Conservation (phyloP, 495 filamentous ascomycete species). For the Talaromyces borbonicus region DNA sequence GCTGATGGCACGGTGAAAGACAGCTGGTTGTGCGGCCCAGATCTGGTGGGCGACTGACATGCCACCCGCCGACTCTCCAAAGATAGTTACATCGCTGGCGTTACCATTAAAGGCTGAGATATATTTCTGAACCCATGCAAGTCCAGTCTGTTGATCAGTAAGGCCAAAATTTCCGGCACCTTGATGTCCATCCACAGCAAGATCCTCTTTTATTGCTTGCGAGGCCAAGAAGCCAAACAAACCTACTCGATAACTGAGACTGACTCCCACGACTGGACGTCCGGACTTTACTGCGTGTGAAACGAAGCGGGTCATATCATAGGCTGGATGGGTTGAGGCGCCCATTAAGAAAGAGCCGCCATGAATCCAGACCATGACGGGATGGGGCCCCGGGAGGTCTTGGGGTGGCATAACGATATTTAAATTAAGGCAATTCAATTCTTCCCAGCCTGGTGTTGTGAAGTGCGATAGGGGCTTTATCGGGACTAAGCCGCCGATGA, state of each 20-base stretch:
- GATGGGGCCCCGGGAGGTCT: conserved; percentile 4
- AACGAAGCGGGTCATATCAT: conserved; percentile 21
- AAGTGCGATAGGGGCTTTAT: conserved; percentile 19
- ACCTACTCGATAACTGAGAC: conserved; percentile 23
- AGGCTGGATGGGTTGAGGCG: conserved; percentile 21
- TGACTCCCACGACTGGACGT: conserved; percentile 17
- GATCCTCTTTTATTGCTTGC: conserved; percentile 10
- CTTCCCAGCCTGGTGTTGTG: conserved; percentile 9
- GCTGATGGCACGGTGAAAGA: conserved; percentile 19
- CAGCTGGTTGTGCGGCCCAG: conserved; percentile 10
- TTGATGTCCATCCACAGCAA: conserved; percentile 14
- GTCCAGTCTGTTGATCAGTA: conserved; percentile 22
- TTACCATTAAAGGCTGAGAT: conserved; percentile 54
- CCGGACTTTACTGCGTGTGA: conserved; percentile 15
- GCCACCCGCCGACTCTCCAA: conserved; percentile 56
- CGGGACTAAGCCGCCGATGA: conserved; percentile 17
- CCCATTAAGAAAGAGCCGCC: conserved; percentile 22
- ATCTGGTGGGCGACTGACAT: conserved; percentile 54
- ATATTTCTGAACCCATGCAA: conserved; percentile 29
- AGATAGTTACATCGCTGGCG: conserved; percentile 49
- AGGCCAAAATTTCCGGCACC: conserved; percentile 24
- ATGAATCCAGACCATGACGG: conserved; percentile 23
- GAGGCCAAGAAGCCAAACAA: conserved; percentile 22
- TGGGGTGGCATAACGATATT: conserved; percentile 20
- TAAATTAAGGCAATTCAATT: conserved; percentile 20